phyloP scores from a whole-genome alignment of 768 basidiomycete species.

The Russula dissimulans region DNA sequence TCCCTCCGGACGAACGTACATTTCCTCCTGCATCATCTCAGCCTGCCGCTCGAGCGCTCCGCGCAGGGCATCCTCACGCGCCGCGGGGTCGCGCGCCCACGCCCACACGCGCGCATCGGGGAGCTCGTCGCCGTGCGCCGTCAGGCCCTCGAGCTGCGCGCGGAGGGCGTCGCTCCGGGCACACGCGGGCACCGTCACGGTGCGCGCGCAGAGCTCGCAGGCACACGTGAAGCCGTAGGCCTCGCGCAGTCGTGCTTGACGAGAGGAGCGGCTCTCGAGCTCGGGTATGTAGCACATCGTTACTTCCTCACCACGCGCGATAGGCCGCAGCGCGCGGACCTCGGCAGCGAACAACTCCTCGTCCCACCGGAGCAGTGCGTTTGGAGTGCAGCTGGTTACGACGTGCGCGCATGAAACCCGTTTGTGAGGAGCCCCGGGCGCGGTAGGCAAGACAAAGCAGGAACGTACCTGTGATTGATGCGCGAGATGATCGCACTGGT shows the following conservation, averaged over 20 bases:
- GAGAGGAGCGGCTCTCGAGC: conserved; percentile 14
- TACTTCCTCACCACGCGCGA: conserved; percentile 29
- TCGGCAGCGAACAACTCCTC: conserved; percentile 25
- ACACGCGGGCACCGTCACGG: background rate
- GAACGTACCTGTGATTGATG: conserved; percentile 19
- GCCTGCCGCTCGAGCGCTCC: background rate
- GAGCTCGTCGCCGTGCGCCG: conserved; percentile 1
- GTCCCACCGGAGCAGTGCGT: conserved; percentile 21
- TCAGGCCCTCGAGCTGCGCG: conserved; percentile 4
- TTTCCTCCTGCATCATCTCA: background rate
- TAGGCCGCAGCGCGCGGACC: conserved; percentile 25
- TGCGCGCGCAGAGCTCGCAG: conserved; percentile 27
- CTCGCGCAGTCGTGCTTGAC: conserved; percentile 22
- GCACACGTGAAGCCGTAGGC: conserved; percentile 29
- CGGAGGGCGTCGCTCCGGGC: conserved; percentile 16
- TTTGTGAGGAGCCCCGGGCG: too few relatives aligned
- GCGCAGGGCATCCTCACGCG: background rate
- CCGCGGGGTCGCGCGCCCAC: conserved; percentile 9
- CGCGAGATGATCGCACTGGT: conserved; percentile 21
- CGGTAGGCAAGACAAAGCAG: too few relatives aligned
- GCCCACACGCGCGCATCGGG: background rate
- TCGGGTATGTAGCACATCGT: conserved; percentile 24
- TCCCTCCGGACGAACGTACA: background rate
- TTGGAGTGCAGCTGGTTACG: conserved; percentile 20
- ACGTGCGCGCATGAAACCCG: too few relatives aligned